Conservation (phyloP, 2,329 filamentous ascomycete species). For the Delphinella strobiligena region DNA sequence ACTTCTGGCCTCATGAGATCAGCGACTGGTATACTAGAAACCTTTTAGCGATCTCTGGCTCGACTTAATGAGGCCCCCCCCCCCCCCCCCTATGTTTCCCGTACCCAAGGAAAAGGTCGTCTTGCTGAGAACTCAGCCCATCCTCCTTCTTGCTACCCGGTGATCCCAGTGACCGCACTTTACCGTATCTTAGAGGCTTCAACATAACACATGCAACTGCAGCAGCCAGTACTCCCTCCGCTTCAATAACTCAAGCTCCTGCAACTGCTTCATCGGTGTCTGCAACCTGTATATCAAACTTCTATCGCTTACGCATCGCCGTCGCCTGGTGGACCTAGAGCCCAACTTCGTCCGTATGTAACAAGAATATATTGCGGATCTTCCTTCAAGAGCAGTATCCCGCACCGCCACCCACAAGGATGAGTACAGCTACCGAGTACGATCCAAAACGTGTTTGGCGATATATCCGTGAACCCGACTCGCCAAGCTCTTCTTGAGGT, state of each 20-base stretch:
- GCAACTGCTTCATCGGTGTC: not conserved
- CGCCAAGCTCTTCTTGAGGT: constrained; percentile 12
- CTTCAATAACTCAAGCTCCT: constrained; percentile 10
- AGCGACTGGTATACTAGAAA: constrained; percentile 11
- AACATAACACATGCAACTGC: constrained; percentile 16
- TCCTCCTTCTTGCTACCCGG: constrained; percentile 15
- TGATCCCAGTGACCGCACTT: constrained; percentile 15
- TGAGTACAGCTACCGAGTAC: constrained; percentile 15
- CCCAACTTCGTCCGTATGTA: constrained; percentile 15
- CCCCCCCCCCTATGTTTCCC: constrained; percentile 11
- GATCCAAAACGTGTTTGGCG: constrained; percentile 16
- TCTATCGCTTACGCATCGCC: not conserved
- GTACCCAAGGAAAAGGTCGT: constrained; percentile 11
- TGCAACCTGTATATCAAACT: not conserved
- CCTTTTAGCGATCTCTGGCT: constrained; percentile 15
- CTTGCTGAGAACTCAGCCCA: constrained; percentile 13
- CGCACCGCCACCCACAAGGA: constrained; percentile 15
- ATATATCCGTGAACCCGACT: constrained; percentile 11
- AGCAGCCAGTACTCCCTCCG: constrained; percentile 13
- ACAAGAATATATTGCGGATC: no score
- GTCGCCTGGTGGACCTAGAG: constrained; percentile 7
- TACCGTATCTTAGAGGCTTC: constrained; percentile 14
- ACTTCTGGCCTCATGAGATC: constrained; percentile 17
- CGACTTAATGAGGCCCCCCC: constrained; percentile 13
- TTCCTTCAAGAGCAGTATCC: no score